Percentiles rank a stretch among this genome's conserved stretches.
Evolutionary conservation across 768 basidiomycete species (phyloP).

Genomic region (Termitomyces sp.): DNA sequence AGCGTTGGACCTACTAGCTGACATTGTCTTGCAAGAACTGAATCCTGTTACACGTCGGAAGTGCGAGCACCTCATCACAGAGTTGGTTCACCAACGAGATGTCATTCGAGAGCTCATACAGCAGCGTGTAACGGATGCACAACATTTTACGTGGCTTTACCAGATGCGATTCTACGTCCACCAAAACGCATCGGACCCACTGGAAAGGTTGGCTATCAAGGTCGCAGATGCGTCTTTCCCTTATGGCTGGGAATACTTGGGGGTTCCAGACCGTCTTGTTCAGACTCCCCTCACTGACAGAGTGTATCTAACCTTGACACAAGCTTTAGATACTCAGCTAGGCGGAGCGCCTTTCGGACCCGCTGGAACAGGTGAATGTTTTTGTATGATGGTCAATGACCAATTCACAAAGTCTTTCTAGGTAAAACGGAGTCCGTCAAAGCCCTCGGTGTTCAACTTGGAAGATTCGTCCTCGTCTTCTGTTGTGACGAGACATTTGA

Average conservation of each 20-base stretch:
- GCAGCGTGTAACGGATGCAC: conserved; percentile 55
- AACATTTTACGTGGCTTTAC: conserved; percentile 88
- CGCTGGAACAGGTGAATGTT: conserved; percentile 77
- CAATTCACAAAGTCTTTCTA: conserved; percentile 20
- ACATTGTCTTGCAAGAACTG: conserved; percentile 90
- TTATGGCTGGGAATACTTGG: conserved; percentile 99
- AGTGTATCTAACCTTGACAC: conserved; percentile 93
- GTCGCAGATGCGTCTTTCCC: conserved; percentile 91
- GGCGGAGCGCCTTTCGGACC: conserved; percentile 98
- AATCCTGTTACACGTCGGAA: conserved; percentile 90
- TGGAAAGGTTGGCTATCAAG: conserved; percentile 74
- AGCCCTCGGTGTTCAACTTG: conserved; percentile 94
- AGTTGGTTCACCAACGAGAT: conserved; percentile 96
- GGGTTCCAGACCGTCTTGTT: conserved; percentile 93
- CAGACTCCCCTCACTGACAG: conserved; percentile 97
- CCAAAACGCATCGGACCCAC: conserved; percentile 57
- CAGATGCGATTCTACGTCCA: conserved; percentile 99
- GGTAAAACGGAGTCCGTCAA: conserved; percentile 99
- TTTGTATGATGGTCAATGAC: not conserved
- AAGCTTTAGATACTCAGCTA: conserved; percentile 90
- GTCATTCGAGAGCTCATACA: conserved; percentile 79
- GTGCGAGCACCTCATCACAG: conserved; percentile 98
- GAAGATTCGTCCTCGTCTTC: conserved; percentile 99
- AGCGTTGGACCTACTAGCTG: conserved; percentile 91
- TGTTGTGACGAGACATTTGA: conserved; percentile 99